Evolutionary conservation across 176 grass and related monocot species (phyloP).

Genomic region (Puya raimondii): DNA sequence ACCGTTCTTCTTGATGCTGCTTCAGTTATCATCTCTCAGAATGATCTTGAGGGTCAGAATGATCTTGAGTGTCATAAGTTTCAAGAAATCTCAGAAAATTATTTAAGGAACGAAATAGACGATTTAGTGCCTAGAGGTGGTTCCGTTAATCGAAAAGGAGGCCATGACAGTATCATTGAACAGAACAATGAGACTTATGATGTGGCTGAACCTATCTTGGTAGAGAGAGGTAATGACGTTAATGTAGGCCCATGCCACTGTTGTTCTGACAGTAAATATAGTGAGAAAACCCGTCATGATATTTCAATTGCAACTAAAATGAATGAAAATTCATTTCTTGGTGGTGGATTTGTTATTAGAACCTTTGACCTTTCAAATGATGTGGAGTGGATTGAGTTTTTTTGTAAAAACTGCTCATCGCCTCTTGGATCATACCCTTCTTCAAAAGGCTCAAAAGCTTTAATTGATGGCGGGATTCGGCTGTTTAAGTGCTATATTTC

Average conservation of each 20-base stretch:
- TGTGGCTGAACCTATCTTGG: constrained; percentile 14
- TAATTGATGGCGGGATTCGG: constrained; percentile 50
- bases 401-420: constrained; percentile 54
- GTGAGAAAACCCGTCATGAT: constrained; percentile 16
- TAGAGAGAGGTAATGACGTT: not conserved
- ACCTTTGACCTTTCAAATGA: constrained; percentile 57
- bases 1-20: constrained; percentile 50
- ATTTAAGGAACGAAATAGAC: constrained; percentile 20
- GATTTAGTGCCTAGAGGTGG: constrained; percentile 1
- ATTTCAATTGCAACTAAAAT: not conserved
- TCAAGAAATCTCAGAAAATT: constrained; percentile 1
- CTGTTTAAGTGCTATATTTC: constrained; percentile 87
- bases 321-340: constrained; percentile 41
- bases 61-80: constrained; percentile 36
- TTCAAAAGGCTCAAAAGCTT: constrained; percentile 17
- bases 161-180: constrained; percentile 6
- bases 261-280: constrained; percentile 25
- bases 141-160: not conserved
- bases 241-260: constrained; percentile 28
- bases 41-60: constrained; percentile 50
- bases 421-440: constrained; percentile 72
- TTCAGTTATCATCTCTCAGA: constrained; percentile 49
- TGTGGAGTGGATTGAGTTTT: constrained; percentile 58
- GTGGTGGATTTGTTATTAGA: constrained; percentile 67
- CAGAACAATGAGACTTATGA: constrained; percentile 11